Percentiles rank a stretch among this genome's conserved stretches.
Conservation (phyloP, 108 stramenopile genomes). For the Nitzschia sp. region DNA sequence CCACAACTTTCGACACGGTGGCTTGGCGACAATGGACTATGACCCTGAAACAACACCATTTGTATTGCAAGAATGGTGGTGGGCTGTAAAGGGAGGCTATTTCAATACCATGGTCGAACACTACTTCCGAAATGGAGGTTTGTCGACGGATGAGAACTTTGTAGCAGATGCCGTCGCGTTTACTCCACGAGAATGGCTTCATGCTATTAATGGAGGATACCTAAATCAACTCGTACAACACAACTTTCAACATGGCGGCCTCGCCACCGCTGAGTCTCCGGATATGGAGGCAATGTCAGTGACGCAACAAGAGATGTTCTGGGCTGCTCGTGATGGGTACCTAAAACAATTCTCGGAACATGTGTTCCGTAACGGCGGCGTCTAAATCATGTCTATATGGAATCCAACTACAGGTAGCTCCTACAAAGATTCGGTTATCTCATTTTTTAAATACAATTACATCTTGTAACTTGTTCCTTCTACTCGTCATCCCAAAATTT, state of each 20-base stretch:
- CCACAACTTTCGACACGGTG: constrained; percentile 36
- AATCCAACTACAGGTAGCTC: no score
- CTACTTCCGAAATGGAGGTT: constrained; percentile 56
- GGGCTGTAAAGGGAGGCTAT: constrained; percentile 57
- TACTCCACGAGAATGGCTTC: constrained; percentile 45
- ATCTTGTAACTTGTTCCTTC: neutral
- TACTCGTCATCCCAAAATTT: constrained; percentile 30
- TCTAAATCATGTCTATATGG: constrained; percentile 16
- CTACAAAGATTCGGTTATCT: no score
- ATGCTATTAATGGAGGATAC: constrained; percentile 45
- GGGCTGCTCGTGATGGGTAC: constrained; percentile 56
- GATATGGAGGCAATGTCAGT: constrained; percentile 24
- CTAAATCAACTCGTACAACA: constrained; percentile 28
- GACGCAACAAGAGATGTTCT: constrained; percentile 47
- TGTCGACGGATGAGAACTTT: constrained; percentile 23
- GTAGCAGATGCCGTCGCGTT: constrained; percentile 1
- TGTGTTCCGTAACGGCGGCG: constrained; percentile 54
- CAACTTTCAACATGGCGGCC: constrained; percentile 41
- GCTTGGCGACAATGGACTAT: constrained; percentile 19
- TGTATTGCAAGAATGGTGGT: constrained; percentile 47
- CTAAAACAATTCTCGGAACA: constrained; percentile 33
- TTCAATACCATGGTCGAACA: constrained; percentile 36
- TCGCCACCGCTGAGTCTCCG: constrained; percentile 22
- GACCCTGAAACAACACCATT: constrained; percentile 29
- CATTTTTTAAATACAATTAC: neutral